Evolutionary conservation across 345 rosid species (phyloP), one percentile per base, ranked within the genome.

Genomic region (Salix udensis): DNA sequence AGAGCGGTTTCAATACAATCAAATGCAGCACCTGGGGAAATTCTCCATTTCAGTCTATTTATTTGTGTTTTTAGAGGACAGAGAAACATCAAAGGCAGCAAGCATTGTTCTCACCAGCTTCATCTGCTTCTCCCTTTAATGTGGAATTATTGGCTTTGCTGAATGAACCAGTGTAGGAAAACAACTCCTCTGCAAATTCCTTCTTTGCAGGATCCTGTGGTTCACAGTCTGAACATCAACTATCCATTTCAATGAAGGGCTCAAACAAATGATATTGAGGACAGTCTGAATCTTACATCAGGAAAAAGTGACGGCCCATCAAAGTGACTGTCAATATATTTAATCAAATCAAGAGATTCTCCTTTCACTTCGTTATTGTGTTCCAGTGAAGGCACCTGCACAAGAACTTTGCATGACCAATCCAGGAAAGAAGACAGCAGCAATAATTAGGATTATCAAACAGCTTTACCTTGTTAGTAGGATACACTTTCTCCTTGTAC

Each of bases 401-500:
- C 2, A 28, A 70, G 10, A 46, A 18, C 26, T 21, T n/a, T 48
- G 23, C n/a, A 75, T 65, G n/a, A 65, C 52, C 44, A 48, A 75
- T 28, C 65, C 26, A 23, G 61, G 16, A 39, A 7, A 2, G 48
- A 21, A 67, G 74, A 65, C 39, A 24, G 34, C 31, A 72, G 9
- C 12, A 64, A 14, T 64, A 30, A 40, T 39, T 65, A 39, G 18
- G 30, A n/a, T 9, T 2, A 11, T 67, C 34, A 34, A 44, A 40
- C 23, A 75, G 13, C 23, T 60, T 50, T 14, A 92, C 98, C 98
- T 94, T 92, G 78, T 91, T 94, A 42, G 55, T 75, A 75, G 91
- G 88, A 84, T 94, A 89, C 2, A 92, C 93, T 79, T 91, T 94
- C 77, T 92, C 96, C 87, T 89, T 89, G 82, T 91, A 94, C 97